Conservation (phyloP, 2,329 filamentous ascomycete species). For the Gnomoniopsis sp. region DNA sequence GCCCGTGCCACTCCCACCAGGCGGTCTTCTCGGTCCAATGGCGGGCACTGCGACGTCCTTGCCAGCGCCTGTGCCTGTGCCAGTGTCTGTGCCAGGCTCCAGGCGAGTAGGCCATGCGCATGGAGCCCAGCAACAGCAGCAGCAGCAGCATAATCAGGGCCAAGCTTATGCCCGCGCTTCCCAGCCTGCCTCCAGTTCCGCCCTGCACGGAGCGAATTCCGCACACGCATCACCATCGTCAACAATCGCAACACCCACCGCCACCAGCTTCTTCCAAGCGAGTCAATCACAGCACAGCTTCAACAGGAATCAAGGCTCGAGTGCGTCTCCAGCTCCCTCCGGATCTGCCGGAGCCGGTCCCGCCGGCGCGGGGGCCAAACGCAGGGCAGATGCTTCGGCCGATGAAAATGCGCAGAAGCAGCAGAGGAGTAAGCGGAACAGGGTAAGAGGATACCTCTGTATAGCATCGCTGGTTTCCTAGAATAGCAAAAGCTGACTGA, state of each 20-base stretch:
- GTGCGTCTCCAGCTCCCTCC: background rate
- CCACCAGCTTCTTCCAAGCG: slow-evolving; percentile 1
- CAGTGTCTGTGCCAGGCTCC: slow-evolving; percentile 17
- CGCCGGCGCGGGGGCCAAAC: slow-evolving; percentile 25
- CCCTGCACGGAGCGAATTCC: slow-evolving; percentile 46
- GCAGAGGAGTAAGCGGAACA: slow-evolving; percentile 58
- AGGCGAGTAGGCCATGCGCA: slow-evolving; percentile 23
- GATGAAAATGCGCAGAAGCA: slow-evolving; percentile 42
- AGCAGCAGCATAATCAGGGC: background rate
- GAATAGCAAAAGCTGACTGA: slow-evolving; percentile 2
- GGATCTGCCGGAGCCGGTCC: background rate
- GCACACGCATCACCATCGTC: slow-evolving; percentile 28
- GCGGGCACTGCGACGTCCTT: slow-evolving; percentile 8
- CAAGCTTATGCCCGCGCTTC: slow-evolving; percentile 15
- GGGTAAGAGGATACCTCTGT: slow-evolving; percentile 39
- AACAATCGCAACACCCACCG: slow-evolving; percentile 23
- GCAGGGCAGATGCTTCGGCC: slow-evolving; percentile 33
- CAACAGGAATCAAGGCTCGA: background rate
- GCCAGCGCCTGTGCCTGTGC: too few relatives aligned
- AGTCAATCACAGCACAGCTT: background rate
- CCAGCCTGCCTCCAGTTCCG: slow-evolving; percentile 25
- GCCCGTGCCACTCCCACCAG: slow-evolving; percentile 2
- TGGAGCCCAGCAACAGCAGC: background rate
- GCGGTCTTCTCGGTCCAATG: slow-evolving; percentile 10
- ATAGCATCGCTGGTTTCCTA: background rate